Evolutionary conservation across 768 basidiomycete genomes (phyloP), one percentile per base, ranked within the genome.

Genomic region (Russula griseocarnosa): DNA sequence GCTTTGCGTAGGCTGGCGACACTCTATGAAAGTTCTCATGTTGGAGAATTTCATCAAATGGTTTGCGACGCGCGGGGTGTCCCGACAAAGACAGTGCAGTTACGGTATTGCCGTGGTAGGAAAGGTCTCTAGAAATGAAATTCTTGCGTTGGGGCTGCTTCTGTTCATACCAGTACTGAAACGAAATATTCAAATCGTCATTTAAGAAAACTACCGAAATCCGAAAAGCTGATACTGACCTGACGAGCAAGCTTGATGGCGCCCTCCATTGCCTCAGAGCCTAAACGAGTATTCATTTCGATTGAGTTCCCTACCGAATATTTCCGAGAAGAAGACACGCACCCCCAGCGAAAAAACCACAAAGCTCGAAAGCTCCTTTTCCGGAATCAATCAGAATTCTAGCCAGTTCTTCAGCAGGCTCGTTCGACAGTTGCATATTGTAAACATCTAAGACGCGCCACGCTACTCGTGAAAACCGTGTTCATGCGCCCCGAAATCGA

Each of bases 181-280:
- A 20, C n/a, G 18, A 13, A 20, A 24, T 3, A 34, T 36, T 47
- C 34, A 54, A 44, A 24, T 52, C 10, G 55, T 63, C 50, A 18
- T 40, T 14, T 11, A 61, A 57, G 56, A 22, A 42, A 32, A 60
- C 58, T 32, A 49, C 18, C 14, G 32, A 44, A 18, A 14, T 8
- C 0, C 28, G 20, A 22, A 24, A 18, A 47, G 36, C 58, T 18
- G 58, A 22, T 24, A 68, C 75, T 16, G 70, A 88, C 87, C 78
- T 93, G 92, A 69, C 87, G 82, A 34, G 86, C 83, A 3, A 92
- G 80, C 74, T 95, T 95, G 60, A 94, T 79, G n/a, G 84, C 86
- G 62, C 84, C 82, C 67, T 95, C 93, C 88, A 93, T 90, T 0
- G 92, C 92, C 74, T 95, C 93, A 3, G 92, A 88, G 54, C 92